phyloP scores from a whole-genome alignment of 2,329 filamentous ascomycete species.

The Zasmidium angulare region DNA sequence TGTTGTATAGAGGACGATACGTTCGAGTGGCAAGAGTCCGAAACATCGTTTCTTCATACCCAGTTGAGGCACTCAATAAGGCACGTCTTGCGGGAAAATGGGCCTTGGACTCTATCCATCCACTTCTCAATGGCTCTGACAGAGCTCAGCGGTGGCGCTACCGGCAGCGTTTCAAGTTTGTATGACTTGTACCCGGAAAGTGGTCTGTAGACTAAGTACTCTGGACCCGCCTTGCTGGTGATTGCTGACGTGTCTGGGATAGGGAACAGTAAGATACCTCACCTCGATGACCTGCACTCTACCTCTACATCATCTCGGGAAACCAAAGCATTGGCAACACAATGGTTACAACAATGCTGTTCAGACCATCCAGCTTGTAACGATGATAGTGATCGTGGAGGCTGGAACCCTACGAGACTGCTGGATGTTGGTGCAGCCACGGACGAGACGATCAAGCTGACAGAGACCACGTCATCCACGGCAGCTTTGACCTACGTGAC shows the following conservation, averaged over 20 bases:
- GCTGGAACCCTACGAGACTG: not conserved
- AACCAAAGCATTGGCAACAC: not conserved
- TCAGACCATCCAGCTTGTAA: not conserved
- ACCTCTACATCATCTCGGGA: not conserved
- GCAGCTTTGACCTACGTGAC: not conserved
- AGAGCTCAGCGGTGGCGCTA: not conserved
- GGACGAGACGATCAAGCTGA: not conserved
- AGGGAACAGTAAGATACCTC: not conserved
- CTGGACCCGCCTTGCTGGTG: not conserved
- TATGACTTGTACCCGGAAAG: not conserved
- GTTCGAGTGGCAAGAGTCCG: not conserved
- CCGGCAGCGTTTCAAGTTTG: too few relatives aligned
- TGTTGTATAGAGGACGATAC: not conserved
- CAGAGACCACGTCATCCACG: not conserved
- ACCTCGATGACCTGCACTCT: not conserved
- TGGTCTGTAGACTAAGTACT: not conserved
- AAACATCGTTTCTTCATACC: not conserved
- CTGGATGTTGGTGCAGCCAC: not conserved
- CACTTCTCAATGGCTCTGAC: not conserved
- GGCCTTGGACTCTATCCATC: not conserved
- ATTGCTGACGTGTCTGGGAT: not conserved
- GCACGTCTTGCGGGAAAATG: not conserved
- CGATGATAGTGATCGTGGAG: not conserved
- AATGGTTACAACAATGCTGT: not conserved
- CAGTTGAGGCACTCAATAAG: not conserved